Evolutionary conservation across 495 filamentous ascomycete species (phyloP).

Genomic region (Aspergillus kassunensis): DNA sequence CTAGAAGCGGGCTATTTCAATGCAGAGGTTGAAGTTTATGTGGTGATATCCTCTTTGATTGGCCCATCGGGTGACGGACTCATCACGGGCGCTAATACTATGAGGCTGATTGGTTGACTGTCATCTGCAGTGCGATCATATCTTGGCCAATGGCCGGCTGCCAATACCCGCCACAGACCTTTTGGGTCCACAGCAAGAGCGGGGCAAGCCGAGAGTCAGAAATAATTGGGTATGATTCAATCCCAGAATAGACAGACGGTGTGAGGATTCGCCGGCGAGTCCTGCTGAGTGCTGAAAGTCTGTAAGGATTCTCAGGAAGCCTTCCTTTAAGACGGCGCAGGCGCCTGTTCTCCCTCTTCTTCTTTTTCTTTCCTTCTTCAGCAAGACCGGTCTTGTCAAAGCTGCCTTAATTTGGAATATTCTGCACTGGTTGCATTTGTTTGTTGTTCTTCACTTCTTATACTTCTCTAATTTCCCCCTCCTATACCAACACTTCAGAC

Average conservation of each 20-base stretch:
- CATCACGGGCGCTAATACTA: conserved; percentile 13
- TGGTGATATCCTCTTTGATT: background rate
- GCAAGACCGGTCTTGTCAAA: conserved; percentile 70
- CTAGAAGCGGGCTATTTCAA: too few relatives aligned
- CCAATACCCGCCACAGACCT: conserved; percentile 1
- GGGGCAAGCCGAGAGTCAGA: background rate
- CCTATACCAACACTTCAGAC: conserved; percentile 23
- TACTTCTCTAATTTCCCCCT: conserved; percentile 36
- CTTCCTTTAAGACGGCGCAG: conserved; percentile 13
- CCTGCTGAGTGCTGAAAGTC: background rate
- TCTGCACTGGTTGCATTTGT: conserved; percentile 48
- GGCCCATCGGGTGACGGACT: background rate
- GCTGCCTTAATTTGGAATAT: conserved; percentile 51
- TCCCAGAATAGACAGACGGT: conserved; percentile 9
- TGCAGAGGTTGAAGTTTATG: conserved; percentile 3
- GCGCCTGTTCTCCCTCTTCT: conserved; percentile 15
- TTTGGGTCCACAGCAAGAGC: background rate
- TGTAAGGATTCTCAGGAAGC: background rate
- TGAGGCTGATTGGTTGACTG: conserved; percentile 1
- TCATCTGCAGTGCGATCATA: conserved; percentile 1
- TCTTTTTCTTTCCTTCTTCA: conserved; percentile 52
- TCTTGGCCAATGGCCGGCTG: background rate
- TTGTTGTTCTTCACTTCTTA: conserved; percentile 46
- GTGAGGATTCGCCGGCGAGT: conserved; percentile 13
- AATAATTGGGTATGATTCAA: background rate